phyloP scores from a whole-genome alignment of 768 basidiomycete genomes.

The Kwoniella sp. region DNA sequence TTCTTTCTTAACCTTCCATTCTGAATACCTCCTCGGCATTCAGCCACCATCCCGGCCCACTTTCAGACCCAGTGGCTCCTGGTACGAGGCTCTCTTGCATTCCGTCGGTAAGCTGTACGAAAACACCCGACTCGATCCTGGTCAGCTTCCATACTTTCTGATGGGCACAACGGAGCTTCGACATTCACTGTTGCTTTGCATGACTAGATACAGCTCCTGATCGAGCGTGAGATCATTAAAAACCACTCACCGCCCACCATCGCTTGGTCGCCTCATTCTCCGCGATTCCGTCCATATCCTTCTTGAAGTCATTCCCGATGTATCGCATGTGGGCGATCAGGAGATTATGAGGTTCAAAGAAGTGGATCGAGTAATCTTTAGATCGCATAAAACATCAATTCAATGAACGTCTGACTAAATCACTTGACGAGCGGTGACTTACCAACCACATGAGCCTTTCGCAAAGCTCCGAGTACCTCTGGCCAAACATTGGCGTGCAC shows the following conservation, averaged over 20 bases:
- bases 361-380: slow-evolving; percentile 73
- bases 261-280: slow-evolving; percentile 69
- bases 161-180: too few relatives aligned
- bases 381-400: background rate
- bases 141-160: too few relatives aligned
- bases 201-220: too few relatives aligned
- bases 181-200: too few relatives aligned
- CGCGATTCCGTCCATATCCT: slow-evolving; percentile 68
- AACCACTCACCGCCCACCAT: slow-evolving; percentile 67
- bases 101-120: slow-evolving; percentile 60
- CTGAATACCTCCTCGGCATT: slow-evolving; percentile 69
- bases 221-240: background rate
- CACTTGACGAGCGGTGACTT: slow-evolving; percentile 14
- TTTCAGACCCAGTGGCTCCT: slow-evolving; percentile 70
- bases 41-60: slow-evolving; percentile 69
- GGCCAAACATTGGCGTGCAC: slow-evolving; percentile 69
- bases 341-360: slow-evolving; percentile 62
- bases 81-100: slow-evolving; percentile 79
- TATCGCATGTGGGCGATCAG: slow-evolving; percentile 82
- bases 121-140: background rate
- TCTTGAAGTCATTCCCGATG: slow-evolving; percentile 66
- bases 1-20: slow-evolving; percentile 60
- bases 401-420: too few relatives aligned
- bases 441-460: slow-evolving; percentile 64
- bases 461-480: slow-evolving; percentile 66